These are phyloP conservation scores for Hypoxylon sp. DNA, from an alignment of 2,329 filamentous ascomycete genomes.

Conservation along the genomic window DNA sequence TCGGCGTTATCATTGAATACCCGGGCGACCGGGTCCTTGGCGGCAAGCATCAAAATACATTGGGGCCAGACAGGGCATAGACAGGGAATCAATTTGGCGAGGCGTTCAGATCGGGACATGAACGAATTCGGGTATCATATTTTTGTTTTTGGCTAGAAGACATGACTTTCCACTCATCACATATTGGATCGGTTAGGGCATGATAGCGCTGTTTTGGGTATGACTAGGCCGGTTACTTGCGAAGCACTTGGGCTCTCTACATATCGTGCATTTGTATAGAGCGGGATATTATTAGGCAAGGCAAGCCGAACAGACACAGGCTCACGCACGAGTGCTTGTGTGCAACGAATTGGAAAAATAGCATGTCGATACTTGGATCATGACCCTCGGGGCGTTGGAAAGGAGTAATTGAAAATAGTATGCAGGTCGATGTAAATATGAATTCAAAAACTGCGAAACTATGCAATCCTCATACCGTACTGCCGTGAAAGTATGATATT, in stretches of 20 bases:
- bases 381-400: constrained; percentile 20
- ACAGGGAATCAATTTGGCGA: constrained; percentile 42
- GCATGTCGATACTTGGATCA: constrained; percentile 29
- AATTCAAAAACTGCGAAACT: constrained; percentile 9
- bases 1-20: constrained; percentile 42
- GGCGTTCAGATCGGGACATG: constrained; percentile 37
- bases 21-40: constrained; percentile 41
- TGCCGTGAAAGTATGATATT: constrained; percentile 1
- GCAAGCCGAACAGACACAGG: constrained; percentile 1
- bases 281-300: constrained; percentile 19
- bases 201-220: constrained; percentile 7
- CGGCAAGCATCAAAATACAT: constrained; percentile 43
- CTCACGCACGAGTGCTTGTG: constrained; percentile 3
- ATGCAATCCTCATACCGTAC: constrained; percentile 5
- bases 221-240: constrained; percentile 7
- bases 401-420: constrained; percentile 33
- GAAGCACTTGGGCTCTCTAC: constrained; percentile 17
- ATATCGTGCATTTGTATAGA: constrained; percentile 28
- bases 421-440: constrained; percentile 29
- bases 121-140: constrained; percentile 11
- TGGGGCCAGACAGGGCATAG: constrained; percentile 38
- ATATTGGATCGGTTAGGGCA: constrained; percentile 9
- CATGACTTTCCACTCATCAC: constrained; percentile 39
- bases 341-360: background rate
- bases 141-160: constrained; percentile 26